These are phyloP conservation scores for Leptographium flavum DNA, from an alignment of 2,329 filamentous ascomycete genomes.

Conservation along the genomic window DNA sequence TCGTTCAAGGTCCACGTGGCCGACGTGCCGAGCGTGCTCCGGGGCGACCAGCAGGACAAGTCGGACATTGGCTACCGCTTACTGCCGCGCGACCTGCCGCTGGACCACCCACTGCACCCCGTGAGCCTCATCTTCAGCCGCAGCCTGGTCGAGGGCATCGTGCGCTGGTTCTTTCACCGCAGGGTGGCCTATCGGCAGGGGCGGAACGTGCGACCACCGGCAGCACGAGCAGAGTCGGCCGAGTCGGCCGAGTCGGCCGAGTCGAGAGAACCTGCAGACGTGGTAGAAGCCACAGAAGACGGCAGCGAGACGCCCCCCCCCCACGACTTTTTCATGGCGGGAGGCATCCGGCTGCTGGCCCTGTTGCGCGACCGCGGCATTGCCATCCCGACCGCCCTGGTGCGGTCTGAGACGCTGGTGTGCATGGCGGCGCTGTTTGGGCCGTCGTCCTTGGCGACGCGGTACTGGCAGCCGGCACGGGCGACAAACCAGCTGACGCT, in stretches of 20 bases:
- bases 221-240: not conserved
- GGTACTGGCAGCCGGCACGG: constrained; percentile 10
- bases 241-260: too few species aligned
- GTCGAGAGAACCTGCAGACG: too few species aligned
- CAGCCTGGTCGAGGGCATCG: constrained; percentile 3
- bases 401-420: constrained; percentile 16
- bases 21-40: constrained; percentile 24
- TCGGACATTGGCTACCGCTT: constrained; percentile 18
- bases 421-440: constrained; percentile 22
- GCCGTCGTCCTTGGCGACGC: constrained; percentile 11
- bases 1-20: constrained; percentile 28
- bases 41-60: constrained; percentile 11
- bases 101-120: constrained; percentile 28
- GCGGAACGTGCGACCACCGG: not conserved
- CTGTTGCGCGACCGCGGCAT: constrained; percentile 19
- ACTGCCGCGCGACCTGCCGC: constrained; percentile 27
- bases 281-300: not conserved
- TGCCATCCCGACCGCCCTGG: constrained; percentile 9
- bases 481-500: constrained; percentile 16
- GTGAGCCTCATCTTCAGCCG: constrained; percentile 29
- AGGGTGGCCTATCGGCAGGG: constrained; percentile 14
- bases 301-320: not conserved
- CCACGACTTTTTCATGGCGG: constrained; percentile 15
- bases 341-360: constrained; percentile 19
- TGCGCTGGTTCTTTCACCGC: constrained; percentile 28